A percentile compares a stretch with the other conserved stretches of the same genome.
Evolutionary conservation across 2,329 filamentous ascomycete genomes (phyloP).

Genomic region (Neobulgaria alba): DNA sequence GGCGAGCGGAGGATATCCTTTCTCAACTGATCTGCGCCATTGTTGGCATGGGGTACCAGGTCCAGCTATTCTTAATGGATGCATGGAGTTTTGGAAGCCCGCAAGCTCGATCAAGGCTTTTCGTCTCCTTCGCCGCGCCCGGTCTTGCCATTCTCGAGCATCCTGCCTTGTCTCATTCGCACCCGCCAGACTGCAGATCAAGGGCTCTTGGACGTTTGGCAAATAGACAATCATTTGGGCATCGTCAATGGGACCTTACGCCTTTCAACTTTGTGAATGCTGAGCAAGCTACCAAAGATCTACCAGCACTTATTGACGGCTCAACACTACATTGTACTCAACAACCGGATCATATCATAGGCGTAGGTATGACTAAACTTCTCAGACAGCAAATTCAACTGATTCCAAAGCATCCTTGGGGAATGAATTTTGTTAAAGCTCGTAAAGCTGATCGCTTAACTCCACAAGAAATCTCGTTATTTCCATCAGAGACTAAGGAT

Average conservation of each 20-base stretch:
- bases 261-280: constrained; percentile 53
- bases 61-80: constrained; percentile 58
- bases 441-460: constrained; percentile 36
- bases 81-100: constrained; percentile 60
- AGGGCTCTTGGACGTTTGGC: constrained; percentile 46
- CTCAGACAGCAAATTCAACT: constrained; percentile 35
- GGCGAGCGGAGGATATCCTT: constrained; percentile 54
- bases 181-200: constrained; percentile 34
- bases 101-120: constrained; percentile 59
- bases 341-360: constrained; percentile 55
- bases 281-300: constrained; percentile 44
- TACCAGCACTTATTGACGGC: constrained; percentile 55
- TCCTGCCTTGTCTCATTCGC: constrained; percentile 55
- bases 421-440: constrained; percentile 42
- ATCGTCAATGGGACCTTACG: constrained; percentile 40
- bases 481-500: constrained; percentile 26
- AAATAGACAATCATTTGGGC: constrained; percentile 52
- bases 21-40: constrained; percentile 65
- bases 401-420: constrained; percentile 52
- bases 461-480: constrained; percentile 33
- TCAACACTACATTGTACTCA: constrained; percentile 52
- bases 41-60: constrained; percentile 71
- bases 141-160: constrained; percentile 46
- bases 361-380: constrained; percentile 26
- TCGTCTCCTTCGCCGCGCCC: constrained; percentile 64